These are phyloP conservation scores for Metahyphopichia silvanorum DNA, from an alignment of 805 yeast genomes.

Conservation along the genomic window DNA sequence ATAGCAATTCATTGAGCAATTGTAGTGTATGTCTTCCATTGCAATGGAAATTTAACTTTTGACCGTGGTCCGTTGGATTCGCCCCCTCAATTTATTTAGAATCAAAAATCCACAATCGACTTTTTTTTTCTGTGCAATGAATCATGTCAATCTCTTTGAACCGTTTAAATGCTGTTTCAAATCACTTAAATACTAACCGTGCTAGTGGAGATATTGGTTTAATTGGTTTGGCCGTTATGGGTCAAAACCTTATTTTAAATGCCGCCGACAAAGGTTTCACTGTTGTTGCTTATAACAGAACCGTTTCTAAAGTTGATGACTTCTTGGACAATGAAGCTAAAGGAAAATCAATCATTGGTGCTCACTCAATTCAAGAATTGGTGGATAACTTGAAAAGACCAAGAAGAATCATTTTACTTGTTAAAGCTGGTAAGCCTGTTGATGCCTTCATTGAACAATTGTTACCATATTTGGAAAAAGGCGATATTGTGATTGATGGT, in stretches of 20 bases:
- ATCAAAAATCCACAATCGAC: too few species aligned
- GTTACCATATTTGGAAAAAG: constrained; percentile 88
- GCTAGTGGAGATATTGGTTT: constrained; percentile 92
- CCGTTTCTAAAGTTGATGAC: constrained; percentile 91
- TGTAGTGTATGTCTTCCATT: neutral
- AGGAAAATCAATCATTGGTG: constrained; percentile 95
- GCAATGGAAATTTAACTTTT: neutral
- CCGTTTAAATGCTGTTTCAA: constrained; percentile 1
- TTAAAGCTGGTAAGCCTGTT: constrained; percentile 95
- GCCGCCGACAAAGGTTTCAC: constrained; percentile 99
- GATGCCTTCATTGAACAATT: constrained; percentile 87
- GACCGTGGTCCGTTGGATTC: neutral
- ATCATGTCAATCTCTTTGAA: constrained; percentile 1
- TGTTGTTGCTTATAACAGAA: constrained; percentile 98
- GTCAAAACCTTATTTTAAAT: constrained; percentile 94
- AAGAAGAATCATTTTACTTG: constrained; percentile 89
- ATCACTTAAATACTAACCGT: constrained; percentile 3
- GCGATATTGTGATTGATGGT: constrained; percentile 98
- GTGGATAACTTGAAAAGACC: constrained; percentile 91
- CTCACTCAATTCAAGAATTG: constrained; percentile 87
- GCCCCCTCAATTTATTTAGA: neutral
- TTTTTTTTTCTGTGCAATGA: neutral
- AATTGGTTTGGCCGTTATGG: constrained; percentile 99
- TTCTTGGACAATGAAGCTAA: constrained; percentile 93
- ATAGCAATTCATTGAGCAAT: neutral